A percentile compares a stretch with the other conserved stretches of the same genome.
phyloP scores from a whole-genome alignment of 192 early-diverging fungal genomes.

The Phlyctochytrium bullatum region DNA sequence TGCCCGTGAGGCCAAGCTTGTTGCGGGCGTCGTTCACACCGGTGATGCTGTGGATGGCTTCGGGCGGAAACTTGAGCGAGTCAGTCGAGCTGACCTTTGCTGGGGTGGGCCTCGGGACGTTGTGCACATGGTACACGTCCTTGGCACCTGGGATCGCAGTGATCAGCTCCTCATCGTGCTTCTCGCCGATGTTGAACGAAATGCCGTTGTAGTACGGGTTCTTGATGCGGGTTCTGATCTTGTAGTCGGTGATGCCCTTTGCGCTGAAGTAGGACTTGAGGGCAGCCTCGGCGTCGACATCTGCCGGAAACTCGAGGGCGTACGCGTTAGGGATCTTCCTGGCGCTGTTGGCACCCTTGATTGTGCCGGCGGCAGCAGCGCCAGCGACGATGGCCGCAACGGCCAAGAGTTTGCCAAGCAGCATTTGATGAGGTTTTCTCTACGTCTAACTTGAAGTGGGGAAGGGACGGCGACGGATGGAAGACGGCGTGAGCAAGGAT shows the following conservation, averaged over 20 bases:
- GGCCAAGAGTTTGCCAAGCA: no score
- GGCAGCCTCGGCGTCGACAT: not conserved
- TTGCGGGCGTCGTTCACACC: constrained; percentile 26
- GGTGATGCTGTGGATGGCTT: constrained; percentile 27
- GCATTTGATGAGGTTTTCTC: no score
- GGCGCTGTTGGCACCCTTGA: not conserved
- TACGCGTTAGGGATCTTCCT: not conserved
- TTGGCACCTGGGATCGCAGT: constrained; percentile 7
- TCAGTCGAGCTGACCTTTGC: not conserved
- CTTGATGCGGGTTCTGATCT: not conserved
- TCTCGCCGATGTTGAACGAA: not conserved
- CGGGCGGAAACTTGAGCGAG: not conserved
- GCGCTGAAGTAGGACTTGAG: not conserved
- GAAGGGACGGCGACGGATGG: no score
- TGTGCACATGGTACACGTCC: not conserved
- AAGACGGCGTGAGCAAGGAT: no score
- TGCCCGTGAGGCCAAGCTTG: constrained; percentile 30
- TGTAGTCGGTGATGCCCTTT: not conserved
- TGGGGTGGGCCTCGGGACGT: not conserved
- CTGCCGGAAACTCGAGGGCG: not conserved
- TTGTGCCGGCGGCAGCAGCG: no score
- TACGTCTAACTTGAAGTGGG: no score
- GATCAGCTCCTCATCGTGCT: not conserved
- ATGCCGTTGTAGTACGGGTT: not conserved
- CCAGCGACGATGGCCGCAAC: no score